These are phyloP conservation scores for Kodamaea sagamina DNA, from an alignment of 805 yeast genomes.

Conservation along the genomic window DNA sequence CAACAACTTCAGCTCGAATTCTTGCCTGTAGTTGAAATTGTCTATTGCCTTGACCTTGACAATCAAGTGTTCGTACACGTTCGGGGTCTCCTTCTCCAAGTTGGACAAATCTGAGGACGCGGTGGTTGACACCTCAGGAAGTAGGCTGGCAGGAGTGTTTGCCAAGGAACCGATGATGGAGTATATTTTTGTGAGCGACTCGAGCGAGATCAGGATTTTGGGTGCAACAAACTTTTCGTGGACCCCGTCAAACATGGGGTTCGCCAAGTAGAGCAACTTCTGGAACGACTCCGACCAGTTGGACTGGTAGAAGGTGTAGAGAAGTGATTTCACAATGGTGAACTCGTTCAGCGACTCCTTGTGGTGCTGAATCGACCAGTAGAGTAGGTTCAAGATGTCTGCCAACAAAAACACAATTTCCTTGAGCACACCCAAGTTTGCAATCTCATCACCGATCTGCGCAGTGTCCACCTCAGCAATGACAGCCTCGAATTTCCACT, in stretches of 20 bases:
- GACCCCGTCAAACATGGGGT: slow-evolving; percentile 11
- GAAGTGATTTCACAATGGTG: slow-evolving; percentile 23
- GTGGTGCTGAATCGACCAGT: slow-evolving; percentile 18
- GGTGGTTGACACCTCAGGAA: slow-evolving; percentile 18
- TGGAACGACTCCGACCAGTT: slow-evolving; percentile 25
- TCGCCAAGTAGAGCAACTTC: slow-evolving; percentile 20
- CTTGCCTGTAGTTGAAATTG: slow-evolving; percentile 14
- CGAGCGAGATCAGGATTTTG: slow-evolving; percentile 28
- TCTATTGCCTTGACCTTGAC: slow-evolving; percentile 15
- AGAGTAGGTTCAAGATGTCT: slow-evolving; percentile 27
- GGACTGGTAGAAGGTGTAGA: slow-evolving; percentile 25
- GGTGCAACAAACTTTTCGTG: slow-evolving; percentile 17
- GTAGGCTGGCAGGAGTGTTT: slow-evolving; percentile 23
- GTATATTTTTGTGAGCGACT: slow-evolving; percentile 28
- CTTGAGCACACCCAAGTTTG: slow-evolving; percentile 23
- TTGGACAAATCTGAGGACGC: slow-evolving; percentile 33
- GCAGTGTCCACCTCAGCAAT: slow-evolving; percentile 19
- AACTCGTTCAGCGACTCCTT: slow-evolving; percentile 19
- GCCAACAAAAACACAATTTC: slow-evolving; percentile 28
- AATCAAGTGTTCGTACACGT: slow-evolving; percentile 23
- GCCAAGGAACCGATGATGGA: slow-evolving; percentile 28
- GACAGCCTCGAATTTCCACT: slow-evolving; percentile 20
- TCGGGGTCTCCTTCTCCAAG: slow-evolving; percentile 21
- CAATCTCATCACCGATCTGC: slow-evolving; percentile 11
- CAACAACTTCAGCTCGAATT: slow-evolving; percentile 20